phyloP scores from a whole-genome alignment of 371 early-diverging fungal genomes.

The Mortierella sp. region DNA sequence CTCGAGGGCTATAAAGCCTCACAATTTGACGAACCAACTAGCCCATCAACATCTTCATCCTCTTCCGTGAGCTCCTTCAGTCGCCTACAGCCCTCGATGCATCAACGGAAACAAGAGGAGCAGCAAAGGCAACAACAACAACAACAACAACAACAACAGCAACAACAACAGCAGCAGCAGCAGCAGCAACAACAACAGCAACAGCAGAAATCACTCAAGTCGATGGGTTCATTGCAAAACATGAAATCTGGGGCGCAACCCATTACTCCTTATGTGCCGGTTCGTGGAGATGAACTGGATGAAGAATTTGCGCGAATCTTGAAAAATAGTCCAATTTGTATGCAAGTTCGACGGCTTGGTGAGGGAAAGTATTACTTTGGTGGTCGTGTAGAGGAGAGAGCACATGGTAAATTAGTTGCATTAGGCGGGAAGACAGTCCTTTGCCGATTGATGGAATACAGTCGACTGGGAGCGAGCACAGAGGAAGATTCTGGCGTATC shows the following conservation, averaged over 20 bases:
- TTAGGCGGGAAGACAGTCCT: slow-evolving; percentile 46
- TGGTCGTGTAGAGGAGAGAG: slow-evolving; percentile 52
- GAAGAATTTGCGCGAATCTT: slow-evolving; percentile 69
- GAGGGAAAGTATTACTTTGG: slow-evolving; percentile 73
- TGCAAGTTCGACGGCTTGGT: slow-evolving; percentile 62
- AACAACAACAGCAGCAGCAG: slow-evolving; percentile 7
- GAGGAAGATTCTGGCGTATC: slow-evolving; percentile 44
- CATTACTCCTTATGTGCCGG: slow-evolving; percentile 57
- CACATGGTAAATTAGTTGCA: slow-evolving; percentile 18
- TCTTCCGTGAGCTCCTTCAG: slow-evolving; percentile 24
- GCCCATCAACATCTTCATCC: slow-evolving; percentile 32
- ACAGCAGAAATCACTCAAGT: slow-evolving; percentile 15
- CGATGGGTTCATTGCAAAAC: slow-evolving; percentile 16
- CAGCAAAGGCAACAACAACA: slow-evolving; percentile 11
- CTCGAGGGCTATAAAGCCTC: slow-evolving; percentile 2
- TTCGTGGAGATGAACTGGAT: slow-evolving; percentile 68
- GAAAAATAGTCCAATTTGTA: slow-evolving; percentile 65
- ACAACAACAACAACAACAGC: background rate
- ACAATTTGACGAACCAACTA: slow-evolving; percentile 31
- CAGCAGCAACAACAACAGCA: slow-evolving; percentile 12
- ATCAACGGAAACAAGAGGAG: background rate
- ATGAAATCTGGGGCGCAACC: slow-evolving; percentile 33
- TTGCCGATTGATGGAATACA: slow-evolving; percentile 52
- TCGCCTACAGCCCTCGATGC: slow-evolving; percentile 14
- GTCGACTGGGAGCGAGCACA: slow-evolving; percentile 15